A percentile compares a stretch with the other conserved stretches of the same genome.
Conservation (phyloP, 2,329 filamentous ascomycete genomes). For the Sarocladium strictum region DNA sequence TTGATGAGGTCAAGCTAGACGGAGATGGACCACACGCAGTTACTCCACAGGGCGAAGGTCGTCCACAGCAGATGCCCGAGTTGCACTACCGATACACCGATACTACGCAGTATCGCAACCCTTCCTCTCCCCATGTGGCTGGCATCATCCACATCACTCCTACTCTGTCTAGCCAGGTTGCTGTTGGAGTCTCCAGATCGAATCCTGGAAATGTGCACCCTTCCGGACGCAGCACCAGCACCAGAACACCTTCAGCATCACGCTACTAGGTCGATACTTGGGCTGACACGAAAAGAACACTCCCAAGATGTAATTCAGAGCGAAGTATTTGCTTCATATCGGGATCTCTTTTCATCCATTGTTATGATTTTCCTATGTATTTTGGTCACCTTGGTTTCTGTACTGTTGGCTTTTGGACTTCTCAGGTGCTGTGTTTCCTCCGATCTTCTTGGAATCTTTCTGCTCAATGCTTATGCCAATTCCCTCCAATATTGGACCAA, state of each 20-base stretch:
- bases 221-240: neutral
- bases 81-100: neutral
- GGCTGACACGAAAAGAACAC: neutral
- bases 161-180: neutral
- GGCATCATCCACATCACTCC: neutral
- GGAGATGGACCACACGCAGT: neutral
- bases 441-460: neutral
- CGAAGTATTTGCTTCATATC: too few species aligned
- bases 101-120: neutral
- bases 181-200: neutral
- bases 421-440: neutral
- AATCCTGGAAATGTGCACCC: neutral
- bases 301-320: too few species aligned
- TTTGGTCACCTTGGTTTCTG: neutral
- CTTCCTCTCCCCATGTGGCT: neutral
- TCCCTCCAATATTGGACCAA: too few species aligned
- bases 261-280: neutral
- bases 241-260: neutral
- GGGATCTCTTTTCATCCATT: neutral
- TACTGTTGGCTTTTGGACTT: neutral
- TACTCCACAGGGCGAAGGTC: neutral
- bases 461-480: neutral
- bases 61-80: neutral
- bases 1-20: neutral
- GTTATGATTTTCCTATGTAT: neutral